These are phyloP conservation scores for Proteromonas lacertae DNA, from an alignment of 352 stramenopile genomes.

Conservation along the genomic window DNA sequence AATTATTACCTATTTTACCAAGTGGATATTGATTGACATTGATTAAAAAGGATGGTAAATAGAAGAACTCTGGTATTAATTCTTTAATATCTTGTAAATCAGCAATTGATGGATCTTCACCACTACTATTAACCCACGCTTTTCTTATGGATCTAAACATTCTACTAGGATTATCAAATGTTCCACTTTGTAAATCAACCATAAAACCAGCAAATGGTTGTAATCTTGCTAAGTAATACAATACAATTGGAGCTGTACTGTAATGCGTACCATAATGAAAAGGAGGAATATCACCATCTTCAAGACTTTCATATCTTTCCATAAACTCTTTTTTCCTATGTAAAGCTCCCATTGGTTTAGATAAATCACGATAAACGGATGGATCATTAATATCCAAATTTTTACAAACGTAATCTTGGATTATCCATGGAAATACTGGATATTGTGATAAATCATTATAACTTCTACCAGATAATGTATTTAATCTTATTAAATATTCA, in stretches of 20 bases:
- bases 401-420: conserved; percentile 36
- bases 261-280: conserved; percentile 46
- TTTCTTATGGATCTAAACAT: conserved; percentile 33
- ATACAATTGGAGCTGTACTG: conserved; percentile 23
- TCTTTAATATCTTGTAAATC: conserved; percentile 73
- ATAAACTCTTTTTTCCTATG: conserved; percentile 34
- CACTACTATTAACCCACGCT: conserved; percentile 11
- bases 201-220: conserved; percentile 29
- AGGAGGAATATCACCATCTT: conserved; percentile 3
- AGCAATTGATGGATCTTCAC: conserved; percentile 2
- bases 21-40: conserved; percentile 77
- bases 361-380: conserved; percentile 65
- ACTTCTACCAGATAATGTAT: conserved; percentile 40
- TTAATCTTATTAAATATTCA: conserved; percentile 75
- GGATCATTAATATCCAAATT: conserved; percentile 54
- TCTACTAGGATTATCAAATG: conserved; percentile 82
- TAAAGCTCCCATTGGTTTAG: conserved; percentile 84
- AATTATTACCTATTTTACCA: conserved; percentile 32
- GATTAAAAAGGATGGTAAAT: conserved; percentile 48
- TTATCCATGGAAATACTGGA: conserved; percentile 61
- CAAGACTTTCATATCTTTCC: conserved; percentile 12
- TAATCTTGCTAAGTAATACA: conserved; percentile 57
- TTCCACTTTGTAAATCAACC: conserved; percentile 19
- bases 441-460: conserved; percentile 81
- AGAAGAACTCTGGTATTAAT: conserved; percentile 84